A percentile compares a stretch with the other conserved stretches of the same genome.
These are phyloP conservation scores for Urochloa ruziziensis DNA, from an alignment of 176 grass and related monocot species.

Conservation along the genomic window DNA sequence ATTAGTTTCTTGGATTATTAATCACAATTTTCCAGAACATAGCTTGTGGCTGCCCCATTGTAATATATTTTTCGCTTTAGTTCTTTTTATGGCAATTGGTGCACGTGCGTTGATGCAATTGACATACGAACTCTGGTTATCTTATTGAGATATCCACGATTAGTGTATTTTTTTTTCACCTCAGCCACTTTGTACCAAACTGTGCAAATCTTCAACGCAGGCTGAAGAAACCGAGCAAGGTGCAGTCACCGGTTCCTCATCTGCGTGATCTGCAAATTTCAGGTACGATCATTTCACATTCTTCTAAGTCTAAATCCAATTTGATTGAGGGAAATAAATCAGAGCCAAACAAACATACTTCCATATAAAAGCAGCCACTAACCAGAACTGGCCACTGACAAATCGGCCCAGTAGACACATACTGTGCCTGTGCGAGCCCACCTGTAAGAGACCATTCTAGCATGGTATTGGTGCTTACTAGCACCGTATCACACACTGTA, in stretches of 20 bases:
- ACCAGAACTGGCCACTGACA: conserved; percentile 15
- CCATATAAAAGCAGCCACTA: neutral
- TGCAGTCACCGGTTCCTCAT: neutral
- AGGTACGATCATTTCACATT: neutral
- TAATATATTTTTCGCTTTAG: neutral
- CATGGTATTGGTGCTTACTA: neutral
- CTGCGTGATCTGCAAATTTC: neutral
- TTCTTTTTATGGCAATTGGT: neutral
- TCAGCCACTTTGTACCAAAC: neutral
- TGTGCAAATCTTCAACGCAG: neutral
- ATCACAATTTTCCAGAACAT: neutral
- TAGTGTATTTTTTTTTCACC: neutral
- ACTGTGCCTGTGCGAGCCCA: neutral
- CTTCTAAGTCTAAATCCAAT: neutral
- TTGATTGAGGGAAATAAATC: neutral
- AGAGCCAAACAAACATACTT: neutral
- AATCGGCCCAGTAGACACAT: neutral
- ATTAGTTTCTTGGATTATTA: neutral
- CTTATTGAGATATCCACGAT: neutral
- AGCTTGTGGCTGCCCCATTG: neutral
- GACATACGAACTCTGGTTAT: neutral
- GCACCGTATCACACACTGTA: neutral
- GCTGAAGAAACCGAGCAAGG: neutral
- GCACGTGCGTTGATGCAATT: neutral
- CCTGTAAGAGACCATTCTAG: conserved; percentile 7